Base-by-base conservation (phyloP, 169 alveolate species). In the Cryptosporidium baileyi region DNA sequence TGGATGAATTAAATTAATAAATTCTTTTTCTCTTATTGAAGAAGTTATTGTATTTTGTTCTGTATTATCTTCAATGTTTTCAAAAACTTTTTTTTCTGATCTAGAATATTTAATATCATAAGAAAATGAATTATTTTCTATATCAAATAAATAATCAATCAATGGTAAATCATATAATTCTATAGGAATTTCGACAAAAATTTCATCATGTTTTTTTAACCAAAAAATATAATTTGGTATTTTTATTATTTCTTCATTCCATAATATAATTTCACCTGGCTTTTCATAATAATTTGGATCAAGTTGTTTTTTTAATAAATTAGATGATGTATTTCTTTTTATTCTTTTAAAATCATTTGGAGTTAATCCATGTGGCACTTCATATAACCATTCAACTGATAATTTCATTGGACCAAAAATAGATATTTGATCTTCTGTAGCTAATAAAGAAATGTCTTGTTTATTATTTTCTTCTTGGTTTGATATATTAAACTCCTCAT, bases 221-320 rank as follows among this genome's bases (percentile, higher is more conserved):
- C 85, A 74, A 54, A 74, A 74, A 22, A 45, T 57, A 57, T 74
- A 74, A 52, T 36, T 51, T 22, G 85, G 85, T 19, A 74, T 61
- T 26, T 74, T 19, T 19, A 54, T 9, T 24, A 6, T 30, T 15
- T 43, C 24, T 0, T 67, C 85, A 74, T 74, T 59, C 85, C 85
- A 74, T n/a, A 74, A 38, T 51, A 57, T 57, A 8, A 54, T 44
- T 6, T 74, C 57, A 3, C 85, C 85, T 17, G 60, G 67, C 24
- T 65, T 65, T 36, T 65, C 81, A 44, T 65, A 47, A 51, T 47
- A 47, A 15, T 65, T 24, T 7, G 63, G 63, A 47, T 51, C 41
- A 28, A 65, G 4, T 40, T 74, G 22, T 24, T 2, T 36, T 38
- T 22, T 28, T 11, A 52, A 22, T 22, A 19, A 22, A 15, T 45